Evolutionary conservation across 2,329 filamentous ascomycete species (phyloP), one percentile per base, ranked within the genome.

Genomic region (Hymenoscyphus scutula): DNA sequence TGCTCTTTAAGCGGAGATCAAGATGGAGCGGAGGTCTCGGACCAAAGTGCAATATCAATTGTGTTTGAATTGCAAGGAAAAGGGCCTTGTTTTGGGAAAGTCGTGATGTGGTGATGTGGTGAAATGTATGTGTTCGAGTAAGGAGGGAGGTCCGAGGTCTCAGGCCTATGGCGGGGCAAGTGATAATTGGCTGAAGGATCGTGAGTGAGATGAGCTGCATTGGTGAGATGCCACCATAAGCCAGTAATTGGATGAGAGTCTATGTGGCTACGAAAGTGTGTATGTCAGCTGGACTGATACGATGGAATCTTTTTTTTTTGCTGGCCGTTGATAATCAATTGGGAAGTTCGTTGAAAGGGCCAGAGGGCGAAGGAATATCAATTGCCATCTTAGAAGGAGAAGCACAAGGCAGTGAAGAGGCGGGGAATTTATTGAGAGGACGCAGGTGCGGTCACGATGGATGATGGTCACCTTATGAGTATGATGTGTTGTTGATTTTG

Each of bases 51-150:
- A 48, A 29, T 8, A 23, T 11, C 41, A 25, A 48, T 25, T 48
- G 41, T 2, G 41, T 48, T 48, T 48, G 4, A 11, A 48, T 23
- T 48, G 11, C 6, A 10, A 11, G 41, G 41, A 23, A 23, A 48
- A 23, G 7, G 19, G n/a, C 8, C 41, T 10, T 19, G 41, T 48
- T 48, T 48, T 48, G 6, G 41, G n/a, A 48, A 51, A 11, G 45
- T 25, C 45, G 45, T 51, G 45, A 51, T 51, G 45, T 51, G 45
- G 45, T 51, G 45, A 23, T 37, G 45, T 51, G 45, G 45, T 51
- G 45, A 23, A 15, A 37, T 37, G 34, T 37, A 37, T 5, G 34
- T 37, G 11, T 27, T 25, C 10, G 19, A 51, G 45, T 11, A 45
- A 45, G n/a, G 41, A 48, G 41, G 41, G 23, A 51, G 45, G 45